Percentiles rank a stretch among this genome's conserved stretches.
Evolutionary conservation across 1,284 basidiomycete species (phyloP).

Genomic region (Crucibulum parvulum): DNA sequence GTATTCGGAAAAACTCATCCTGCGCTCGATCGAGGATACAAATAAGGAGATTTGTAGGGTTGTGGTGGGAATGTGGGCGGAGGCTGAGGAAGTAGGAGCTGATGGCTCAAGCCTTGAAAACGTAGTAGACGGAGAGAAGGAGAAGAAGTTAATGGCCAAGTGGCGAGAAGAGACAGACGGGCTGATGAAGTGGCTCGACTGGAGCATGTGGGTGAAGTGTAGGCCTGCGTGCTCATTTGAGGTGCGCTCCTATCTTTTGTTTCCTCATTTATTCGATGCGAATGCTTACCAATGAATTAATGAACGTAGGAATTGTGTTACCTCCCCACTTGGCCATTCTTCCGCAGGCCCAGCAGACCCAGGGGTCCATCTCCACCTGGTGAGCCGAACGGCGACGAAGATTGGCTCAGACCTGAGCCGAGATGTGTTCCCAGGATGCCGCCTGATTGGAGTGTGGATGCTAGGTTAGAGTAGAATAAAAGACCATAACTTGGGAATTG

Average conservation of each 20-base stretch:
- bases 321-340: slow-evolving; percentile 41
- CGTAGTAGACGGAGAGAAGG: background rate
- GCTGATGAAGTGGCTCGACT: slow-evolving; percentile 44
- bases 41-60: slow-evolving; percentile 48
- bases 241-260: slow-evolving; percentile 19
- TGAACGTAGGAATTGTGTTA: slow-evolving; percentile 40
- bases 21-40: slow-evolving; percentile 37
- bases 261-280: background rate
- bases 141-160: slow-evolving; percentile 4
- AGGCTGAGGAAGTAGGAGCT: slow-evolving; percentile 32
- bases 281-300: background rate
- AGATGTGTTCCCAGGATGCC: slow-evolving; percentile 42
- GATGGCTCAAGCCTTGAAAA: slow-evolving; percentile 15
- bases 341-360: background rate
- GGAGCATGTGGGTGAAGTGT: slow-evolving; percentile 43
- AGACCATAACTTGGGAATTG: too few species aligned
- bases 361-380: background rate
- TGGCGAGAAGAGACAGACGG: slow-evolving; percentile 24
- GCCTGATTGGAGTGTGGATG: background rate
- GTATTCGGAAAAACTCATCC: slow-evolving; percentile 37
- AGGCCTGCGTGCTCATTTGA: slow-evolving; percentile 35
- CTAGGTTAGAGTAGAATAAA: too few species aligned
- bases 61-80: slow-evolving; percentile 44
- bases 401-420: background rate
- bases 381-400: background rate